Base-by-base conservation (phyloP, 345 rosid genomes). In the Carallia pectinifolia region DNA sequence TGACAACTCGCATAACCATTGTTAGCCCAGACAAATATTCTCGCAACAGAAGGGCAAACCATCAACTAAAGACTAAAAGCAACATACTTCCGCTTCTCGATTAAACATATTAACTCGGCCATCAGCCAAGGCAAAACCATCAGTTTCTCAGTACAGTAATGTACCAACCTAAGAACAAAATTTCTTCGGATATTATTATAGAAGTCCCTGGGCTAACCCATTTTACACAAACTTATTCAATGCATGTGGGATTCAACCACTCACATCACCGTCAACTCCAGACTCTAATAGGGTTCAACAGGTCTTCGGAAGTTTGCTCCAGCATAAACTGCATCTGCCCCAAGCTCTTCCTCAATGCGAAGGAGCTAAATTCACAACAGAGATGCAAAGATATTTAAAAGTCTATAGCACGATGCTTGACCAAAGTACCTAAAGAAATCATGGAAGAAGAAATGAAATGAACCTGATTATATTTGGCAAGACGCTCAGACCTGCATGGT, bases 401-500 rank as follows among this genome's bases (percentile, higher is more conserved):
- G 1, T 39, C 3, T 23, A 58, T 33, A 12, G 31, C 6, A 38
- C 16, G 13, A 55, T 61, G 59, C 6, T 29, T 7, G n/a, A 23
- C 18, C 13, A 59, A n/a, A 10, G 36, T 17, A 15, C 9, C 13
- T 4, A 47, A 65, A 8, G 3, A 47, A 4, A 37, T 29, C 10
- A 5, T 15, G 6, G 31, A 19, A 19, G 29, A 12, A 10, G 48
- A 65, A 9, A 40, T 36, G 48, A 65, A 9, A 40, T 36, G 50
- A 13, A 73, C 97, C 96, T 91, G 99, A 73, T 92, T 95, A 80
- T 92, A 95, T 53, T 95, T 95, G 6, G 98, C 98, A 58, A 95
- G 92, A 61, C 98, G 88, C 86, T 95, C 99, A 0, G 99, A 95
- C 79, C 99, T 86, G 90, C 98, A 90, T 30, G 99, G 98, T 50